phyloP scores from a whole-genome alignment of 495 filamentous ascomycete species.

The Pyronema omphalodes region DNA sequence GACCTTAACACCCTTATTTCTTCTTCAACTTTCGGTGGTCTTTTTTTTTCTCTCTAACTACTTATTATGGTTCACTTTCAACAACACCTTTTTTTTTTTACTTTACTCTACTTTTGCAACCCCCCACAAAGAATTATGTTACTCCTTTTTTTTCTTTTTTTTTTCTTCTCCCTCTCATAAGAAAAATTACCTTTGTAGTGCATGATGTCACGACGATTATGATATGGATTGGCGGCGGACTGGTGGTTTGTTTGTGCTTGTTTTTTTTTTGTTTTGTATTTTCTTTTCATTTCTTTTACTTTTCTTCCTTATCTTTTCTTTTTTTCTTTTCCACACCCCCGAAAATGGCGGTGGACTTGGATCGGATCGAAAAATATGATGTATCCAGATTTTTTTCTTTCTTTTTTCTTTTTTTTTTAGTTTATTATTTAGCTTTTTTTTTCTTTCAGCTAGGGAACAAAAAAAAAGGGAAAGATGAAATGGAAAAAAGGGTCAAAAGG shows the following conservation, averaged over 20 bases:
- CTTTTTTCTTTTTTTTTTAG: background rate
- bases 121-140: background rate
- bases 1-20: too few relatives aligned
- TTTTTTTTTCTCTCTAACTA: too few relatives aligned
- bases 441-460: too few relatives aligned
- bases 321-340: background rate
- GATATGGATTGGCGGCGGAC: background rate
- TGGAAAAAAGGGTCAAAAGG: too few relatives aligned
- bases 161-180: background rate
- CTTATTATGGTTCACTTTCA: too few relatives aligned
- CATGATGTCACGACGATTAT: too few relatives aligned
- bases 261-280: background rate
- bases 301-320: background rate
- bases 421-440: background rate
- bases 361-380: background rate
- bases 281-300: background rate
- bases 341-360: background rate
- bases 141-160: constrained; percentile 2
- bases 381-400: background rate
- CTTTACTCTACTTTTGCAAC: constrained; percentile 1
- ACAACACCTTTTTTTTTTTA: too few relatives aligned
- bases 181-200: background rate
- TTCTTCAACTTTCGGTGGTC: too few relatives aligned
- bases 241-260: background rate
- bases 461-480: too few relatives aligned